A percentile compares a stretch with the other conserved stretches of the same genome.
Evolutionary conservation across 1,139 yeast species (phyloP).

Genomic region (Nadsonia commutata): DNA sequence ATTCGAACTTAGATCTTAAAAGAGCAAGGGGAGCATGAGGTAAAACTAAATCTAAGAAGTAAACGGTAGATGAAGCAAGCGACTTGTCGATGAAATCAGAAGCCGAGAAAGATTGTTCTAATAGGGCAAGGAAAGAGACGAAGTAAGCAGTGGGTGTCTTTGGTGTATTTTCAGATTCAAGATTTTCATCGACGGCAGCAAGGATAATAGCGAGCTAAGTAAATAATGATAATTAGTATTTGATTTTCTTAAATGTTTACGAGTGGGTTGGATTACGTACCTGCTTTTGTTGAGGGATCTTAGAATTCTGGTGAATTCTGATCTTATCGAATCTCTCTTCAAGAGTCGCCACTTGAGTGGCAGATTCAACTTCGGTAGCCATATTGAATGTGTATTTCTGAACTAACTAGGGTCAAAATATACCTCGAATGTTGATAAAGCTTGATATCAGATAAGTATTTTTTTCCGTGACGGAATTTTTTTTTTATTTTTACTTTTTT

Average conservation of each 20-base stretch:
- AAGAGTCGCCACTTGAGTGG: conserved; percentile 21
- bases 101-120: conserved; percentile 51
- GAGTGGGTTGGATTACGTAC: conserved; percentile 12
- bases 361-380: background rate
- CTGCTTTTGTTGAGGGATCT: conserved; percentile 73
- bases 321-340: conserved; percentile 58
- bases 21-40: conserved; percentile 61
- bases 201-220: conserved; percentile 45
- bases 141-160: conserved; percentile 56
- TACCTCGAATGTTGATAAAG: background rate
- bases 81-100: conserved; percentile 38
- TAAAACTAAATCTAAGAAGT: conserved; percentile 65
- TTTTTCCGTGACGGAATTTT: background rate
- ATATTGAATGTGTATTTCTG: background rate
- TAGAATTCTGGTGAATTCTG: conserved; percentile 56
- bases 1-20: conserved; percentile 57
- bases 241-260: background rate
- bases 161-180: conserved; percentile 52
- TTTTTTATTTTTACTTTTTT: too few species aligned
- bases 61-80: conserved; percentile 63
- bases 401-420: background rate
- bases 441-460: background rate
- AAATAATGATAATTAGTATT: conserved; percentile 2
- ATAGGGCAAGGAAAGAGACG: conserved; percentile 64
- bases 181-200: conserved; percentile 80